Evolutionary conservation across 2,329 filamentous ascomycete species (phyloP), one percentile per base, ranked within the genome.

Genomic region (Botrytis tulipae): DNA sequence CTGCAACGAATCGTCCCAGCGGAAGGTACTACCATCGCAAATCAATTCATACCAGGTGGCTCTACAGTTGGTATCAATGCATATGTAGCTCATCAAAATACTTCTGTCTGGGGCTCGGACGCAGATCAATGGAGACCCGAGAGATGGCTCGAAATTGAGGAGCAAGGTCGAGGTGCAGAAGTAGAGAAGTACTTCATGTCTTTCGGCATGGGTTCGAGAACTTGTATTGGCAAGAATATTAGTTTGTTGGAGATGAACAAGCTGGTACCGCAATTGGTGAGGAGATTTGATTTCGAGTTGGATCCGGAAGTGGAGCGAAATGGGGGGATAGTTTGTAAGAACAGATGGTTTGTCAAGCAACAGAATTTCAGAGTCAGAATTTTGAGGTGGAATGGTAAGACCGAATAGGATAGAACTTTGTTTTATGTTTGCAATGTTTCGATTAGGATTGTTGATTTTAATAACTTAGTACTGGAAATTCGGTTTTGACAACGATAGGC

Each of bases 121-220:
- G 85, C 85, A 3, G 83, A 86, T 57, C 73, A 75, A 0, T 88
- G 86, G 78, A 79, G 85, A 5, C 86, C 87, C 0, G 86, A 87
- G 76, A 78, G 86, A 25, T 88, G 86, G 87, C 78, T 86, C 2
- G 78, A 84, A 76, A 80, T 54, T 78, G 82, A 66, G 66, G 77
- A 22, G 82, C 81, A 66, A 81, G 79, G 9, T 82, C 85, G 70
- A 85, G 88, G 51, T 83, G 85, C 70, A 1, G 75, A 85, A 86
- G 76, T 83, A 90, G 73, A 87, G 85, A 82, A 86, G 40, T 78
- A 77, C 54, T 77, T 75, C 66, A 73, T 80, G 7, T 62, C 71
- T 76, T 85, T 85, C 74, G 84, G 84, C 0, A 77, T 82, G 57
- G 84, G 84, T 1, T 81, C 82, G 1, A 77, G 84, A 20, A 84